Evolutionary conservation across 768 basidiomycete genomes (phyloP).

Genomic region (Rhodotorula graminis): DNA sequence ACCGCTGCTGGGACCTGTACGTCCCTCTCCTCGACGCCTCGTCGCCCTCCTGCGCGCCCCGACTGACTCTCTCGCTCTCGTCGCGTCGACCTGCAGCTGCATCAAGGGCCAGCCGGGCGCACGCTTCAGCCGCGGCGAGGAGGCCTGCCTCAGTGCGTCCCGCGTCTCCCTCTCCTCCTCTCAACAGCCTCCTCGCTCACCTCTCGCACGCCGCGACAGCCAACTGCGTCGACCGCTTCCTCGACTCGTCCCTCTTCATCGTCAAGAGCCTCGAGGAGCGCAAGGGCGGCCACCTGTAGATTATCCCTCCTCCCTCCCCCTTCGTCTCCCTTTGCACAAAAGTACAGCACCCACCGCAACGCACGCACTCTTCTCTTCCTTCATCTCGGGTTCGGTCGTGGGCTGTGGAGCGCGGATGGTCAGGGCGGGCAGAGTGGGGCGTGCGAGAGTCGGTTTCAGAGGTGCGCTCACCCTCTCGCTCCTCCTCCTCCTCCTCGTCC

Average conservation of each 20-base stretch:
- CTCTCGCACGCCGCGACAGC: constrained; percentile 38
- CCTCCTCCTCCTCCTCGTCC: too few species aligned
- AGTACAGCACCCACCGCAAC: neutral
- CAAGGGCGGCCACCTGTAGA: constrained; percentile 18
- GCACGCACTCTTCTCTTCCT: neutral
- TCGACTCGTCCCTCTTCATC: constrained; percentile 79
- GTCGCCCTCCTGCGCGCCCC: constrained; percentile 53
- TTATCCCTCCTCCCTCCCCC: neutral
- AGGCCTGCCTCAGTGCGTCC: constrained; percentile 58
- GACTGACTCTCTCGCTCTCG: constrained; percentile 57
- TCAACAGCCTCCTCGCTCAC: too few species aligned
- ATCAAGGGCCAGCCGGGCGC: constrained; percentile 72
- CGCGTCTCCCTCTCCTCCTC: neutral
- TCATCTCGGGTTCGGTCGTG: too few species aligned
- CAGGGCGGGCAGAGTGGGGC: too few species aligned
- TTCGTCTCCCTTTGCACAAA: neutral
- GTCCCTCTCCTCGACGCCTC: constrained; percentile 38
- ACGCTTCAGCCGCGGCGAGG: constrained; percentile 72
- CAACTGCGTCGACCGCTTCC: constrained; percentile 87
- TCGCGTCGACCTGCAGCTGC: constrained; percentile 66
- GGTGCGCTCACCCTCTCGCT: too few species aligned
- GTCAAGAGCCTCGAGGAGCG: constrained; percentile 58
- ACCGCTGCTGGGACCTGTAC: constrained; percentile 67
- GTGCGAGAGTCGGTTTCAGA: too few species aligned
- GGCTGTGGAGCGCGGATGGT: too few species aligned